Base-by-base conservation (phyloP, 345 rosid genomes). In the Eucalyptus pauciflora region DNA sequence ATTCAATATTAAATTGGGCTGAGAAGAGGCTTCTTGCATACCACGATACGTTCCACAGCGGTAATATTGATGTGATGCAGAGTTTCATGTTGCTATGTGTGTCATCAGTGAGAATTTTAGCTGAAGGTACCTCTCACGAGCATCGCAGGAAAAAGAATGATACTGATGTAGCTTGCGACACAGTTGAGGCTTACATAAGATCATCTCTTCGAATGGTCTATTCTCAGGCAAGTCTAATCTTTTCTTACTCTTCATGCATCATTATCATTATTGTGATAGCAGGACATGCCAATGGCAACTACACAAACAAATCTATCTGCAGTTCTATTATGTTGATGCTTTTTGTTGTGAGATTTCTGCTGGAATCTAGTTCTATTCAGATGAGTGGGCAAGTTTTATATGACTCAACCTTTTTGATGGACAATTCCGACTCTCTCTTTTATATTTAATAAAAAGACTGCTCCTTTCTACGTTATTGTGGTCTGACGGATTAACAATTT, bases 21-120 rank as follows among this genome's bases (percentile, higher is more conserved):
- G 99, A 97, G 94, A 94, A 96, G 92, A 95, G 93, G 89, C 96
- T 98, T 64, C 93, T 94, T 87, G 92, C 96, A 45, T 98, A 98
- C 92, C 99, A 96, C 88, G 98, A 95, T 88, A 92, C 91, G n/a
- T 98, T 96, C 87, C 91, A 96, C 89, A 91, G 94, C 17, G 95
- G 94, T 86, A 95, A 94, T 89, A 93, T 94, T 8, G 98, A 97
- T 91, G 88, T 93, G 22, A 94, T 98, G 97, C 96, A 95, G 88
- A 91, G 94, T 69, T 93, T 94, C 83, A 94, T 96, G 92, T 96
- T 95, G 87, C 80, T 97, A 85, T 97, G 96, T 67, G 92, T 95
- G 86, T 91, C 92, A 27, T 94, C 99, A 49, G 96, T 96, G 45
- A 96, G 92, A 91, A 91, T 95, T 91, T 92, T 95, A 89, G 96